These are phyloP conservation scores for Cryphonectria nitschkei DNA, from an alignment of 2,329 filamentous ascomycete species.

Conservation along the genomic window DNA sequence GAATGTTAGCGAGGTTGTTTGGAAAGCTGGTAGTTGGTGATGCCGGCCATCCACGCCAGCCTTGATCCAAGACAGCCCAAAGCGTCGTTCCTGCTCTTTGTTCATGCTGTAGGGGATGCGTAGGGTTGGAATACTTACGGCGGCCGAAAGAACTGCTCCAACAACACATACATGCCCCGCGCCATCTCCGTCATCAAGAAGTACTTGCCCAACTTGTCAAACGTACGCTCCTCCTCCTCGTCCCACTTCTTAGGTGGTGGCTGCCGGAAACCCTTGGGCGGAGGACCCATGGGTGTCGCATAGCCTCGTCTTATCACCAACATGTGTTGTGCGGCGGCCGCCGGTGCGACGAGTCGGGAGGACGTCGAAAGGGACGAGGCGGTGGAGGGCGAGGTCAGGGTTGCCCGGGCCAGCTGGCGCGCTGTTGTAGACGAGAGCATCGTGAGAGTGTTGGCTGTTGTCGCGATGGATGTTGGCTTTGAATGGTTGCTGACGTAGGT, in stretches of 20 bases:
- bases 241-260: constrained; percentile 77
- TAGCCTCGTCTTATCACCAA: constrained; percentile 42
- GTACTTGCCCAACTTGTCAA: constrained; percentile 88
- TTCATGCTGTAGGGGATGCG: background rate
- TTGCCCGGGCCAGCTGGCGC: constrained; percentile 30
- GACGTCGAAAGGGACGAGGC: constrained; percentile 7
- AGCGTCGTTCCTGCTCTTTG: background rate
- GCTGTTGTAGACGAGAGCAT: constrained; percentile 26
- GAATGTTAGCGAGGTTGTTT: background rate
- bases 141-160: constrained; percentile 98
- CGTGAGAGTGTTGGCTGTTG: background rate
- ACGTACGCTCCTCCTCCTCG: constrained; percentile 72
- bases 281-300: constrained; percentile 76
- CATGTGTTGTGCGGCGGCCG: constrained; percentile 7
- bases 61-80: too few species aligned
- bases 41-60: background rate
- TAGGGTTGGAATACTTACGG: constrained; percentile 69
- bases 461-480: background rate
- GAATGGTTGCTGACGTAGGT: constrained; percentile 1
- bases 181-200: constrained; percentile 96
- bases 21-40: background rate
- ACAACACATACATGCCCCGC: constrained; percentile 94
- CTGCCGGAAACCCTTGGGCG: constrained; percentile 80
- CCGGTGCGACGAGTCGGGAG: constrained; percentile 17
- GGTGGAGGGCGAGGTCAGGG: constrained; percentile 16